phyloP scores from a whole-genome alignment of 305 asterid genomes.

The Fraxinus sp. region DNA sequence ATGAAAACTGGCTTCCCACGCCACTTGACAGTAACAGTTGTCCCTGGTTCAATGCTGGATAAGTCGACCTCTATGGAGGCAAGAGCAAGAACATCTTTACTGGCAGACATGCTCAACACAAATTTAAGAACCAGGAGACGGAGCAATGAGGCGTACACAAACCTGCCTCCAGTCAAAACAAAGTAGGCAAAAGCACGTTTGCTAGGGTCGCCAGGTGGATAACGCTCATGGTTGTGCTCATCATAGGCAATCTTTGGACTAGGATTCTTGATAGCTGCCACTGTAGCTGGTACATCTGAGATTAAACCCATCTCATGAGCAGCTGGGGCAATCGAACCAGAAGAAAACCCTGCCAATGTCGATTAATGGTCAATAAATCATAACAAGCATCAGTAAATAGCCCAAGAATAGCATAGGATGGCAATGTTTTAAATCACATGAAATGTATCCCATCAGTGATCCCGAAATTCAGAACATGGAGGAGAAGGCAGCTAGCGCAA shows the following conservation, averaged over 20 bases:
- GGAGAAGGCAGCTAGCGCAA: not conserved
- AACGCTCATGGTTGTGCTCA: slow-evolving; percentile 42
- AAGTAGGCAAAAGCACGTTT: slow-evolving; percentile 48
- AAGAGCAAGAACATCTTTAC: slow-evolving; percentile 51
- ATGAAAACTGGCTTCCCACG: slow-evolving; percentile 90
- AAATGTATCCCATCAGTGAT: not conserved
- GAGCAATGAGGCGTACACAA: slow-evolving; percentile 43
- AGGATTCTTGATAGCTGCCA: slow-evolving; percentile 43
- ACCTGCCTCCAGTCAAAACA: slow-evolving; percentile 48
- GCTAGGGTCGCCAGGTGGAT: slow-evolving; percentile 47
- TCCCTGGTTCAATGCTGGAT: slow-evolving; percentile 74
- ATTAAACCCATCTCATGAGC: slow-evolving; percentile 33
- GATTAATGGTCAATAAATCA: slow-evolving; percentile 5
- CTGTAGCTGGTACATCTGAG: slow-evolving; percentile 50
- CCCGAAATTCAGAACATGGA: not conserved
- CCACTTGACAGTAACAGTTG: slow-evolving; percentile 87
- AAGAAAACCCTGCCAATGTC: slow-evolving; percentile 44
- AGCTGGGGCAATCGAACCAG: slow-evolving; percentile 43
- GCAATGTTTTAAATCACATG: not conserved
- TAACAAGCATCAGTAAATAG: not conserved
- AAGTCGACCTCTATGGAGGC: slow-evolving; percentile 83
- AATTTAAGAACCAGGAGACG: slow-evolving; percentile 47
- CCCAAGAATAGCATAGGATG: not conserved
- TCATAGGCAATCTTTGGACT: slow-evolving; percentile 40
- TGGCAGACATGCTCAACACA: slow-evolving; percentile 49